Percentiles rank a stretch among this genome's conserved stretches.
Evolutionary conservation across 1,139 yeast genomes (phyloP).

Genomic region (Magnusiomyces tetraspermus): DNA sequence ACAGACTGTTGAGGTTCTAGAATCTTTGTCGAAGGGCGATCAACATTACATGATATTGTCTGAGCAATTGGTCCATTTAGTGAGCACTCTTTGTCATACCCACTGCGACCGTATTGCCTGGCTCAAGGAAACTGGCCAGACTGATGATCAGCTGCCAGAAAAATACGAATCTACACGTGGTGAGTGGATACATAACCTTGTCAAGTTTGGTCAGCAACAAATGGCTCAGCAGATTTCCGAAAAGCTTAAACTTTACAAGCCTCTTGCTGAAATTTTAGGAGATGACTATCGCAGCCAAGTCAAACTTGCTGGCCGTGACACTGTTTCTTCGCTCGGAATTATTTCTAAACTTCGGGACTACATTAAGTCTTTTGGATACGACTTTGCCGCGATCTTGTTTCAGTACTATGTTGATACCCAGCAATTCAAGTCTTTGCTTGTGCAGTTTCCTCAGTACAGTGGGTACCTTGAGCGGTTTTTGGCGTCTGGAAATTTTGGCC

Average conservation of each 20-base stretch:
- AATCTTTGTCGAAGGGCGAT: conserved; percentile 8
- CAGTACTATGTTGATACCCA: conserved; percentile 48
- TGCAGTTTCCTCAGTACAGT: conserved; percentile 48
- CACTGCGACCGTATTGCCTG: conserved; percentile 25
- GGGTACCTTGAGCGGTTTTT: conserved; percentile 47
- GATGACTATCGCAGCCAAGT: conserved; percentile 32
- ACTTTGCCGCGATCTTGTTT: conserved; percentile 60
- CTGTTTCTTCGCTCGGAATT: conserved; percentile 21
- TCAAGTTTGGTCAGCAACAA: conserved; percentile 38
- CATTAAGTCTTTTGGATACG: conserved; percentile 55
- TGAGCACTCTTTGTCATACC: conserved; percentile 26
- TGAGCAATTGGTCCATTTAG: conserved; percentile 25
- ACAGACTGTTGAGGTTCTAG: conserved; percentile 16
- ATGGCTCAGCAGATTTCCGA: conserved; percentile 63
- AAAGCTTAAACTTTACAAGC: conserved; percentile 51
- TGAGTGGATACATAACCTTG: conserved; percentile 49
- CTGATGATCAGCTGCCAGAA: conserved; percentile 17
- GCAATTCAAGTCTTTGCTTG: conserved; percentile 46
- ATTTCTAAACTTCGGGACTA: conserved; percentile 38
- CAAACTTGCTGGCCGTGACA: conserved; percentile 24
- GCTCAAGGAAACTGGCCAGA: conserved; percentile 14
- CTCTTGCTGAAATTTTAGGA: conserved; percentile 57
- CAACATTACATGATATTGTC: conserved; percentile 15
- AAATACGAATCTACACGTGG: conserved; percentile 28
- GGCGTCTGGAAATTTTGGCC: conserved; percentile 37